Evolutionary conservation across 2,329 filamentous ascomycete genomes (phyloP), one percentile per base, ranked within the genome.

Genomic region (Colletotrichum limetticola): DNA sequence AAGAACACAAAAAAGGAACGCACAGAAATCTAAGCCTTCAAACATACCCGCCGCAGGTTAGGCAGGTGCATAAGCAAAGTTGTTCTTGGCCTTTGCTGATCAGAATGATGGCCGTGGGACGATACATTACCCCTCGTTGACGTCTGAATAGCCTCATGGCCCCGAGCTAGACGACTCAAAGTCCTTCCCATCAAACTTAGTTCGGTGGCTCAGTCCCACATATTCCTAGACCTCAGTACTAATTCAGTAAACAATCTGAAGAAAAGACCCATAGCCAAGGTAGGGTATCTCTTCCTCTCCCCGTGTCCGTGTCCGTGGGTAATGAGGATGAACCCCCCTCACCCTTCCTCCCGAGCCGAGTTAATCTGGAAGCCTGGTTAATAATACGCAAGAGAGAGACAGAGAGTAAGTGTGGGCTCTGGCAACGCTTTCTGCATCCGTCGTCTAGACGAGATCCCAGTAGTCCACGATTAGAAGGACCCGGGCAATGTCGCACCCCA

Each of bases 71-170:
- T 49, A 49, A 49, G 19, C 19, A 49, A n/a, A n/a, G 16, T 9
- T 9, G 42, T 19, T 42, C 37, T 49, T 49, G 42, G 19, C 7
- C 7, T 49, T 49, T 9, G 42, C 42, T 49, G 42, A 49, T 49
- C 16, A n/a, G 42, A 49, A 49, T n/a, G 30, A 46, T 46, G 5
- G 16, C 16, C 16, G 19, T 46, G 42, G 42, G 7, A 7, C 42
- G 42, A 16, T 14, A 37, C 12, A 14, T 14, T 37, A 16, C 42
- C 42, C 42, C 8, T 22, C 59, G 11, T 57, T 55, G 66, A 69
- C 60, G 59, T 72, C 66, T 59, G 66, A 69, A 69, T 69, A 72
- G 70, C 59, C 65, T 69, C 55, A 66, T 56, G 59, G 55, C 26
- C 32, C 6, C 59, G 46, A 60, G 66, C 55, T 19, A 52, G 11